Evolutionary conservation across 495 filamentous ascomycete genomes (phyloP).

Genomic region (Sporormia fimetaria): DNA sequence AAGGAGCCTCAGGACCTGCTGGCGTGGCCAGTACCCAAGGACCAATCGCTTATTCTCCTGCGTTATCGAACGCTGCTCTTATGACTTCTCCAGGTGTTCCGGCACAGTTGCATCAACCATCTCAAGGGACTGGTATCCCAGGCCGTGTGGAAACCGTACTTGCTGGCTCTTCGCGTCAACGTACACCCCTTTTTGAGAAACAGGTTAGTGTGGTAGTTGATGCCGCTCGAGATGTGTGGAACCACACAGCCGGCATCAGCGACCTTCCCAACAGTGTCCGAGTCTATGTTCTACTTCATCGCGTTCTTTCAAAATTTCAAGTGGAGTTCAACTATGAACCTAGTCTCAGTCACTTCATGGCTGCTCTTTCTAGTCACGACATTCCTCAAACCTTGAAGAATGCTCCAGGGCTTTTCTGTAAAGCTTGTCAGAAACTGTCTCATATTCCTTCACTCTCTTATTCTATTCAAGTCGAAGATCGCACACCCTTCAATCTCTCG

Average conservation of each 20-base stretch:
- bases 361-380: slow-evolving; percentile 52
- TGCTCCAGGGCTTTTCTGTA: slow-evolving; percentile 53
- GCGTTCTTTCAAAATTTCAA: slow-evolving; percentile 44
- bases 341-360: slow-evolving; percentile 49
- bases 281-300: slow-evolving; percentile 53
- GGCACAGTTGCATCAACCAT: not conserved
- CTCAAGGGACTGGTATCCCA: not conserved
- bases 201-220: slow-evolving; percentile 49
- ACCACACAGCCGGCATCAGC: slow-evolving; percentile 45
- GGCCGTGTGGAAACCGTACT: not conserved
- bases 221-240: slow-evolving; percentile 52
- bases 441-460: slow-evolving; percentile 10
- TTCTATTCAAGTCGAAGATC: slow-evolving; percentile 27
- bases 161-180: no score
- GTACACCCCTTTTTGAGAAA: slow-evolving; percentile 28
- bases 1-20: slow-evolving; percentile 14
- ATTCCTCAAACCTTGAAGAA: slow-evolving; percentile 57
- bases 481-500: slow-evolving; percentile 47
- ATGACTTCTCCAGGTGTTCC: slow-evolving; percentile 1
- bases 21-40: slow-evolving; percentile 3
- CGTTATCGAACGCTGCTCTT: slow-evolving; percentile 3
- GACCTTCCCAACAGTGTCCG: slow-evolving; percentile 51
- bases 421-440: slow-evolving; percentile 37
- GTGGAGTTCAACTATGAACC: slow-evolving; percentile 45
- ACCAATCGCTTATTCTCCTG: slow-evolving; percentile 15